These are phyloP conservation scores for Pyracantha coccinea DNA, from an alignment of 331 rosid genomes.

Conservation along the genomic window DNA sequence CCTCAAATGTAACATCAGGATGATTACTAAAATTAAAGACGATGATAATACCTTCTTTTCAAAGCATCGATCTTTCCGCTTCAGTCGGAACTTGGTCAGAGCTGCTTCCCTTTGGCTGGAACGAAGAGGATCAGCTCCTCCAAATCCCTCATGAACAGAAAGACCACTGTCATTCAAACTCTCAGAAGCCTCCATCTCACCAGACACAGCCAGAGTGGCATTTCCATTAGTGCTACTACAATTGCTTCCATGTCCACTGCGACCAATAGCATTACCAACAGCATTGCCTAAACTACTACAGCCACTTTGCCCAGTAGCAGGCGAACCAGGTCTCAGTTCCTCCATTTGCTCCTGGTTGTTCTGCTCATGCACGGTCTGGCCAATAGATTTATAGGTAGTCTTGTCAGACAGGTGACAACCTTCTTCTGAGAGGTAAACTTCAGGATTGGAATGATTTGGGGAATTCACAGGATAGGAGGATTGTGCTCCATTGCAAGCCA, in stretches of 20 bases:
- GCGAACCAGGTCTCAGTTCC: conserved; percentile 28
- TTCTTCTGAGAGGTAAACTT: conserved; percentile 29
- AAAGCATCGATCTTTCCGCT: conserved; percentile 58
- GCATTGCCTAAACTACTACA: conserved; percentile 29
- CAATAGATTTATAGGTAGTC: conserved; percentile 15
- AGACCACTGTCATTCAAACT: conserved; percentile 19
- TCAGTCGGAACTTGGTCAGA: conserved; percentile 51
- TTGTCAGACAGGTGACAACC: conserved; percentile 26
- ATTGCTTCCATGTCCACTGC: conserved; percentile 28
- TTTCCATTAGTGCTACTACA: conserved; percentile 38
- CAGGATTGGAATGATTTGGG: conserved; percentile 24
- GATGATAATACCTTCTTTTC: conserved; percentile 49
- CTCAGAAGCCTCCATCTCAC: conserved; percentile 20
- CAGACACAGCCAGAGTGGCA: conserved; percentile 13
- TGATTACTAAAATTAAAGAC: not conserved
- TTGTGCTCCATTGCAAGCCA: conserved; percentile 22
- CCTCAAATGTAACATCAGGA: not conserved
- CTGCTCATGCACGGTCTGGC: conserved; percentile 18
- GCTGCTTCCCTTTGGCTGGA: conserved; percentile 68
- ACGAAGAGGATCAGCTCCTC: conserved; percentile 26
- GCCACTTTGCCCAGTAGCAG: conserved; percentile 26
- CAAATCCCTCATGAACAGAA: conserved; percentile 24
- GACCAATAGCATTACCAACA: conserved; percentile 13
- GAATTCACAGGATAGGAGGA: conserved; percentile 29
- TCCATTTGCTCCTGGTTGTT: conserved; percentile 13